Evolutionary conservation across 2,329 filamentous ascomycete species (phyloP).

Genomic region (Albifimbria verrucaria): DNA sequence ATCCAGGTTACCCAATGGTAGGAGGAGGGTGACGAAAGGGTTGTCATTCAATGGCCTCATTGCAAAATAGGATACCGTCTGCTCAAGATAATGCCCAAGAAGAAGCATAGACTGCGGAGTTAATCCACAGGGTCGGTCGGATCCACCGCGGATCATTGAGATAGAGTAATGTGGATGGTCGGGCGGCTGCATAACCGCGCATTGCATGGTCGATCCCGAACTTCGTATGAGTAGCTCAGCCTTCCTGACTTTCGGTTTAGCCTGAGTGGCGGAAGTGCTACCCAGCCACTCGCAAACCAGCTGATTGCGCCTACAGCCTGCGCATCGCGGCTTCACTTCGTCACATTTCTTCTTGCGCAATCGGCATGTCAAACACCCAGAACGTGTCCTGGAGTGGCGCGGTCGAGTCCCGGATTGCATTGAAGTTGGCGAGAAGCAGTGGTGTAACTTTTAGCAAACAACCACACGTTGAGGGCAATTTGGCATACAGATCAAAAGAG

Average conservation of each 20-base stretch:
- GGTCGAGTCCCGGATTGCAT: not conserved
- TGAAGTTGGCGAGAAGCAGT: not conserved
- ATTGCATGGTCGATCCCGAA: not conserved
- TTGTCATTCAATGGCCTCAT: slow-evolving; percentile 5
- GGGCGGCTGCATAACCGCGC: not conserved
- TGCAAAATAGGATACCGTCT: slow-evolving; percentile 6
- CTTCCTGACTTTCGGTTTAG: not conserved
- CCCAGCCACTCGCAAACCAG: slow-evolving; percentile 14
- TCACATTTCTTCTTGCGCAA: slow-evolving; percentile 40
- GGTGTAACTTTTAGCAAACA: no score
- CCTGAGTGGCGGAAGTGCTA: not conserved
- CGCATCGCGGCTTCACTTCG: slow-evolving; percentile 31
- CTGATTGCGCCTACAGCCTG: slow-evolving; percentile 24
- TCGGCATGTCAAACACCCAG: slow-evolving; percentile 36
- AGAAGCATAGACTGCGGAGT: slow-evolving; percentile 4
- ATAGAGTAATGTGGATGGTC: not conserved
- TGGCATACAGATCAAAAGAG: no score
- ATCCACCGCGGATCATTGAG: not conserved
- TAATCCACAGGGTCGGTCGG: not conserved
- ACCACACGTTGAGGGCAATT: no score
- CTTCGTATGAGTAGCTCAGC: not conserved
- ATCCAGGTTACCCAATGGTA: slow-evolving; percentile 4
- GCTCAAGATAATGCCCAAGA: slow-evolving; percentile 1
- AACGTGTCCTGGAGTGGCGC: slow-evolving; percentile 1
- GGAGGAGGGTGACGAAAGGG: slow-evolving; percentile 5